These are phyloP conservation scores for Juglanconis juglandina DNA, from an alignment of 2,329 filamentous ascomycete species.

Conservation along the genomic window DNA sequence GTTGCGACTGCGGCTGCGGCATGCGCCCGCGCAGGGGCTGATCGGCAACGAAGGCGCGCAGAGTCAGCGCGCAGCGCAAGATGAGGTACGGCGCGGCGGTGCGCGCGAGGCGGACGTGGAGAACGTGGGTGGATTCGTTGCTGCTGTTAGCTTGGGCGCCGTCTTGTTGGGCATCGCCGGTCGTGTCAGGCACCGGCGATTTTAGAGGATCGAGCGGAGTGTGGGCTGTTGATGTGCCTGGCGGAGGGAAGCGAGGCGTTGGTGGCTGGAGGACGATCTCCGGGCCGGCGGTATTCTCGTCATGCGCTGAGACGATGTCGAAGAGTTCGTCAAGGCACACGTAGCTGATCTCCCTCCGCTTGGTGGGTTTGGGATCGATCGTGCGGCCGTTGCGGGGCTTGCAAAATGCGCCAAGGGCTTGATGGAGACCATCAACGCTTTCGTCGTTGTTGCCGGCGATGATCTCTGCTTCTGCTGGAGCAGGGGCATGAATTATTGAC, in stretches of 20 bases:
- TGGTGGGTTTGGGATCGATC: conserved; percentile 60
- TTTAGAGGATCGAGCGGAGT: conserved; percentile 16
- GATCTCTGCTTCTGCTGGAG: conserved; percentile 51
- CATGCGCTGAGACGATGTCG: conserved; percentile 56
- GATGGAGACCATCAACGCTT: conserved; percentile 46
- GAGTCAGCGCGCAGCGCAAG: conserved; percentile 71
- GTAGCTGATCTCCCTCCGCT: conserved; percentile 71
- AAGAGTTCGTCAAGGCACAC: conserved; percentile 78
- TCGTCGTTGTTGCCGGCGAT: conserved; percentile 49
- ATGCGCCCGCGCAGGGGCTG: conserved; percentile 85
- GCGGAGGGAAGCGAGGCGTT: conserved; percentile 39
- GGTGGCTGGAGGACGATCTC: conserved; percentile 41
- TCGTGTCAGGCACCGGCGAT: conserved; percentile 16
- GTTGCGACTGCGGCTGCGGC: conserved; percentile 80
- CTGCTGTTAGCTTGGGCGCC: conserved; percentile 19
- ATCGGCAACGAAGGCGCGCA: conserved; percentile 86
- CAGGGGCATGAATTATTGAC: conserved; percentile 72
- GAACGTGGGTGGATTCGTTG: conserved; percentile 29
- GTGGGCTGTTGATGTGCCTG: conserved; percentile 19
- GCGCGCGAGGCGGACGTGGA: conserved; percentile 63
- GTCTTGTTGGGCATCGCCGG: conserved; percentile 12
- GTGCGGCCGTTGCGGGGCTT: conserved; percentile 69
- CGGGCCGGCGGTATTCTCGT: conserved; percentile 33
- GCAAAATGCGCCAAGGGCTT: conserved; percentile 51
- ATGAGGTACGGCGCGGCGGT: conserved; percentile 79